Base-by-base conservation (phyloP, 768 basidiomycete genomes). In the Rickenella mellea region DNA sequence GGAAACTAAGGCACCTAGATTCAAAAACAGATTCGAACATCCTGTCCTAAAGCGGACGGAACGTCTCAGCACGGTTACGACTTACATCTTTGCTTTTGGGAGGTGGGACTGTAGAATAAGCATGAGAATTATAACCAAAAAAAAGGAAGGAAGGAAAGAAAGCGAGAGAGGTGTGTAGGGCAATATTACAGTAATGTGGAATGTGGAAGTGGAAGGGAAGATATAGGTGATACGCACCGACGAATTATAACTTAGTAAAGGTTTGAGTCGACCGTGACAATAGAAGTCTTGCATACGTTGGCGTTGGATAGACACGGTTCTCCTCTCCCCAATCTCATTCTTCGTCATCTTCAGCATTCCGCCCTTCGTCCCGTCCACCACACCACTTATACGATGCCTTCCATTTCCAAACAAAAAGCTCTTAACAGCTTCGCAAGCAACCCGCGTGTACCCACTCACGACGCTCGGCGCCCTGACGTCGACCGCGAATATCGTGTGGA, bases 11-110 rank as follows among this genome's bases (percentile, higher is more conserved):
- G n/a, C 48, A 90, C 87, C 80, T 72, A 35, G 79, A 81, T 46
- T 81, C 75, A 40, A 54, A 46, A 11, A 89, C 83, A 46, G 87
- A 73, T 7, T 83, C 90, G 46, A 97, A 85, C 29, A 93, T 66
- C 2, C 81, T 83, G 5, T 69, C 63, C 15, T 66, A 66, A 17
- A 90, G 58, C 0, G 96, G 96, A 1, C 86, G 60, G 60, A 93
- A 98, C 15, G 91, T 79, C 42, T 99, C 96, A 98, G 62, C 55
- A 98, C 96, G 1, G 86, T 66, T 7, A 97, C 74, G 32, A 98
- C 75, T 33, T 93, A 67, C 70, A 93, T 83, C 26, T 70, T 69
- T 1, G 76, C 69, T 51, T 69, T 26, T 19, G 7, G 21, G 31
- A 33, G 12, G 27, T 28, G 29, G 37, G 50, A 41, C 37, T 26